These are phyloP conservation scores for Pythium apleroticum DNA, from an alignment of 352 stramenopile species.

Conservation along the genomic window DNA sequence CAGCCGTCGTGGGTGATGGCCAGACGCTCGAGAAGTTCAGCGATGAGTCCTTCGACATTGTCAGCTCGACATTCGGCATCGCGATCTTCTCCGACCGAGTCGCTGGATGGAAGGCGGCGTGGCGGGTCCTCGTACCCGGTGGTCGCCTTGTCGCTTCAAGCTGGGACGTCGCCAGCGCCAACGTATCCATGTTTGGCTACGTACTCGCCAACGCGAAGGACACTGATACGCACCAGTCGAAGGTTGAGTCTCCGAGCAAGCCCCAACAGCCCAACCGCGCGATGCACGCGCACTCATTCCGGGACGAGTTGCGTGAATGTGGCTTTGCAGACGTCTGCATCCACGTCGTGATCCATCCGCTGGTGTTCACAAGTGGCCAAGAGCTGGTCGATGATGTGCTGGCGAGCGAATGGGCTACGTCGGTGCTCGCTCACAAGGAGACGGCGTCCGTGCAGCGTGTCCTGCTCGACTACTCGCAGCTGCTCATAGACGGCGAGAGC, in stretches of 20 bases:
- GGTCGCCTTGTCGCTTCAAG: conserved; percentile 17
- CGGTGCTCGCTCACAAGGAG: conserved; percentile 9
- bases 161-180: conserved; percentile 10
- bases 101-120: conserved; percentile 20
- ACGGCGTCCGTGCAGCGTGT: conserved; percentile 9
- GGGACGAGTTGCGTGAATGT: conserved; percentile 11
- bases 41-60: conserved; percentile 20
- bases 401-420: conserved; percentile 5
- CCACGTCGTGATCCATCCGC: conserved; percentile 11
- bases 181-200: conserved; percentile 8
- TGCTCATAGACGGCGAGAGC: conserved; percentile 11
- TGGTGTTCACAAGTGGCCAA: conserved; percentile 9
- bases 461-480: conserved; percentile 14
- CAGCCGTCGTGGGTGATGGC: conserved; percentile 12
- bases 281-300: conserved; percentile 9
- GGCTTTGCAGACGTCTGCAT: conserved; percentile 13
- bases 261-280: conserved; percentile 1
- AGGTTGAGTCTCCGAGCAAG: not conserved
- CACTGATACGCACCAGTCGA: not conserved
- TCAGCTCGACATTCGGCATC: conserved; percentile 24
- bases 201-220: not conserved
- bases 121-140: conserved; percentile 16
- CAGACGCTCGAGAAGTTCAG: conserved; percentile 17
- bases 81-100: conserved; percentile 24
- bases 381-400: conserved; percentile 15